Percentiles rank a stretch among this genome's conserved stretches.
phyloP scores from a whole-genome alignment of 75 land plant species.

The Azolla pinnata region DNA sequence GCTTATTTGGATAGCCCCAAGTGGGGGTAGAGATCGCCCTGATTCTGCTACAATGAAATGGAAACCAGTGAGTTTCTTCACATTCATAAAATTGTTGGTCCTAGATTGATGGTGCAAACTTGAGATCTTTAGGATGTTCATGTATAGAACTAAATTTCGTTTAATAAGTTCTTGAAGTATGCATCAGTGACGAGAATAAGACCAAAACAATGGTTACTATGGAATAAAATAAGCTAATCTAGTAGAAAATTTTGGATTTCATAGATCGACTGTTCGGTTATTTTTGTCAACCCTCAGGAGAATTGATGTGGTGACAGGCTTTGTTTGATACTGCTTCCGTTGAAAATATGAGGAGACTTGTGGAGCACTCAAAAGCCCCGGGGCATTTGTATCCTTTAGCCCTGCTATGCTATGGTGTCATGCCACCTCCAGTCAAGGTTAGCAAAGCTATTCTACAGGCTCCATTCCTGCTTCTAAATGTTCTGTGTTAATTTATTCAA shows the following conservation, averaged over 20 bases:
- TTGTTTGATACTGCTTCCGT: slow-evolving; percentile 70
- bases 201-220: too few species aligned
- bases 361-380: slow-evolving; percentile 57
- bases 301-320: slow-evolving; percentile 82
- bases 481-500: slow-evolving; percentile 3
- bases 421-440: slow-evolving; percentile 94
- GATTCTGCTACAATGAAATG: slow-evolving; percentile 68
- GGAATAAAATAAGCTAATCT: too few species aligned
- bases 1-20: slow-evolving; percentile 93
- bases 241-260: too few species aligned
- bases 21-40: slow-evolving; percentile 96
- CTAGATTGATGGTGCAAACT: background rate
- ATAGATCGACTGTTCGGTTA: too few species aligned
- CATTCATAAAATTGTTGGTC: background rate
- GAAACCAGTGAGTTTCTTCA: slow-evolving; percentile 57
- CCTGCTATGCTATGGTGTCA: slow-evolving; percentile 65
- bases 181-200: too few species aligned
- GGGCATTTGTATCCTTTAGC: slow-evolving; percentile 80
- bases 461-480: background rate
- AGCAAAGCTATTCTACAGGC: slow-evolving; percentile 2
- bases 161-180: too few species aligned
- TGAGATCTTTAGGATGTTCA: background rate
- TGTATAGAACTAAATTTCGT: too few species aligned
- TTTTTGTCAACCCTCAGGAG: too few species aligned
- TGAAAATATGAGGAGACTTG: slow-evolving; percentile 74